Base-by-base conservation (phyloP, 75 land plant species). In the Sequoia sempervirens region DNA sequence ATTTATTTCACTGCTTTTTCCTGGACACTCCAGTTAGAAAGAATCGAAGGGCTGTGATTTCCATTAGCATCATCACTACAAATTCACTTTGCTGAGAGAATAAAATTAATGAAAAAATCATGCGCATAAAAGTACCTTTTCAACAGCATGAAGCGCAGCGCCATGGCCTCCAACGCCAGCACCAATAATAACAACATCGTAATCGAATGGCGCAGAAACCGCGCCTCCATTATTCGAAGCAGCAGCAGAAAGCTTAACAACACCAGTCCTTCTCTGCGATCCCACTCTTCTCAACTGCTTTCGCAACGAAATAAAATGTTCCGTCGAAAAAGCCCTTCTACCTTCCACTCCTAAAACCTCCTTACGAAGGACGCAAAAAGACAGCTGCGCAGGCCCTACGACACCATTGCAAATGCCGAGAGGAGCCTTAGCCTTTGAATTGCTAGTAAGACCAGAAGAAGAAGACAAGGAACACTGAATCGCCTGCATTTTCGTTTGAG, bases 161-260 rank as follows among this genome's bases (percentile, higher is more conserved):
- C 99, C 99, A 75, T 98, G 99, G 20, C 98, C 98, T 23, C 98
- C 99, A 45, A 98, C 99, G 3, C 98, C 99, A 80, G 99, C 99
- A n/a, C 99, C 99, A 64, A 98, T 98, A 64, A 98, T 98, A 37
- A 98, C 85, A 37, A 98, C 85, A 85, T 96, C 98, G 56, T 96
- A 98, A 81, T 98, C 99, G 37, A 92, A 96, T 11, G 82, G 38
- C 38, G 74, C 84, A 17, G 72, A 68, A 61, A 87, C 64, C 1
- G 93, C 45, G 5, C 66, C 83, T 26, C 97, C 95, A 82, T 93
- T 93, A 36, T 80, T 76, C 2, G 86, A 50, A 3, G 73, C 79
- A 41, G 91, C 80, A 15, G 85, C 84, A 66, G 85, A 34, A 46
- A 56, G 79, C 83, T 20, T 64, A 78, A 74, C 83, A 17, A 68